Percentiles rank a stretch among this genome's conserved stretches.
Conservation (phyloP, 768 basidiomycete genomes). For the Hortiboletus flavorubellus region DNA sequence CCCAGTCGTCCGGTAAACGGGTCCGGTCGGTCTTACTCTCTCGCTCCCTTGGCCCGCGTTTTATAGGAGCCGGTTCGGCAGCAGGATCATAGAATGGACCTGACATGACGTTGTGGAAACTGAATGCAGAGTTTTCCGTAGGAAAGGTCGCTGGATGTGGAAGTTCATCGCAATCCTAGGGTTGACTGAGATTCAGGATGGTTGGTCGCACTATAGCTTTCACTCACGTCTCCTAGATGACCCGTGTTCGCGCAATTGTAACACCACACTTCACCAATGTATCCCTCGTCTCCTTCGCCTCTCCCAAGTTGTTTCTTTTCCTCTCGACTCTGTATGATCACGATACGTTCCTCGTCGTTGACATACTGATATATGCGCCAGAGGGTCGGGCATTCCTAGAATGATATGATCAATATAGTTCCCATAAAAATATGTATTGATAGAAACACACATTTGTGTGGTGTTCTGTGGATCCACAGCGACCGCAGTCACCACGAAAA, state of each 20-base stretch:
- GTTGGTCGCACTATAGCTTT: neutral
- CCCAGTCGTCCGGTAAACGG: slow-evolving; percentile 43
- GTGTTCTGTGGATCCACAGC: slow-evolving; percentile 66
- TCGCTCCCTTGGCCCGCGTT: slow-evolving; percentile 39
- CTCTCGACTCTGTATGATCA: slow-evolving; percentile 45
- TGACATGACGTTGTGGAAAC: slow-evolving; percentile 52
- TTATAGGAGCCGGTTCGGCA: slow-evolving; percentile 30
- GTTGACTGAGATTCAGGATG: neutral
- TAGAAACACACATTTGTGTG: slow-evolving; percentile 52
- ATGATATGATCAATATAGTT: neutral
- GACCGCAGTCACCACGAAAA: slow-evolving; percentile 52
- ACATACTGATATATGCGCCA: slow-evolving; percentile 82
- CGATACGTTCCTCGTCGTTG: slow-evolving; percentile 46
- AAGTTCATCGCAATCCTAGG: slow-evolving; percentile 59
- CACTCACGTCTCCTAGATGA: slow-evolving; percentile 77
- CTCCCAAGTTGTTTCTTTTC: slow-evolving; percentile 47
- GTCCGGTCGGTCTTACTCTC: slow-evolving; percentile 23
- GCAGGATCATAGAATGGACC: slow-evolving; percentile 64
- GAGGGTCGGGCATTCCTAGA: slow-evolving; percentile 76
- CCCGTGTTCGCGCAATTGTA: slow-evolving; percentile 73
- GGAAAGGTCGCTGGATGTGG: slow-evolving; percentile 41
- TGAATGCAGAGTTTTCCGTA: slow-evolving; percentile 64
- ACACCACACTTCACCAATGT: slow-evolving; percentile 76
- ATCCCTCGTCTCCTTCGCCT: slow-evolving; percentile 76
- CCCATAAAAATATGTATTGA: neutral